Conservation (phyloP, 139 green algal genomes). For the Coelastrella sp. region DNA sequence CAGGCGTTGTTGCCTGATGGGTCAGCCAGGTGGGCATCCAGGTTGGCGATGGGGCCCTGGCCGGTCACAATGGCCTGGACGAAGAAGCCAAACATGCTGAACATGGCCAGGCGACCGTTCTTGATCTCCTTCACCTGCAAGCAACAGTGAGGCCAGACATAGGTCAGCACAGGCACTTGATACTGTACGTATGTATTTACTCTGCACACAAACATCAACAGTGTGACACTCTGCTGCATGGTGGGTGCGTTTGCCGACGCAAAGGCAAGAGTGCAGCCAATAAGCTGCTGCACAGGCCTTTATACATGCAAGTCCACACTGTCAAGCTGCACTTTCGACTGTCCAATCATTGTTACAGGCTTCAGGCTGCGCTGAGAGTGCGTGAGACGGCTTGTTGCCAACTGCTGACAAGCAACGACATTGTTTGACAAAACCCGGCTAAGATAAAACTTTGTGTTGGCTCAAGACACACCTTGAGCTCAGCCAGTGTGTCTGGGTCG, state of each 20-base stretch:
- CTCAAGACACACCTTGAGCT: conserved; percentile 71
- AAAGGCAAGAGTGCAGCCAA: conserved; percentile 75
- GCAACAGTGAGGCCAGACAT: background rate
- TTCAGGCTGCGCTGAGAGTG: too few species aligned
- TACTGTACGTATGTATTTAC: too few species aligned
- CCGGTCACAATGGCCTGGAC: conserved; percentile 86
- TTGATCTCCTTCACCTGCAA: conserved; percentile 94
- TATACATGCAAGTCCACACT: too few species aligned
- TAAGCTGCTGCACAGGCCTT: background rate
- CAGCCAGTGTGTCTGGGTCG: conserved; percentile 93
- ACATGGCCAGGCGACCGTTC: conserved; percentile 97
- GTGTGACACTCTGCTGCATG: too few species aligned
- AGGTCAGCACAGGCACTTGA: too few species aligned
- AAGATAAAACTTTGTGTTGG: too few species aligned
- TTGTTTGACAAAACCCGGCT: too few species aligned
- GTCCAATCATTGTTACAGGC: too few species aligned
- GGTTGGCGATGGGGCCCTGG: conserved; percentile 70
- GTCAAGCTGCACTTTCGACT: too few species aligned
- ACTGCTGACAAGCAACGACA: background rate
- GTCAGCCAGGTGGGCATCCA: conserved; percentile 49
- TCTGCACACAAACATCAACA: background rate
- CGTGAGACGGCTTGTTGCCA: background rate
- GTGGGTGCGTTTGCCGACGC: too few species aligned
- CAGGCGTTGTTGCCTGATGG: conserved; percentile 49
- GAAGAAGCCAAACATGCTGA: conserved; percentile 92